These are phyloP conservation scores for Lasiodiplodia citricola DNA, from an alignment of 2,329 filamentous ascomycete genomes.

Conservation along the genomic window DNA sequence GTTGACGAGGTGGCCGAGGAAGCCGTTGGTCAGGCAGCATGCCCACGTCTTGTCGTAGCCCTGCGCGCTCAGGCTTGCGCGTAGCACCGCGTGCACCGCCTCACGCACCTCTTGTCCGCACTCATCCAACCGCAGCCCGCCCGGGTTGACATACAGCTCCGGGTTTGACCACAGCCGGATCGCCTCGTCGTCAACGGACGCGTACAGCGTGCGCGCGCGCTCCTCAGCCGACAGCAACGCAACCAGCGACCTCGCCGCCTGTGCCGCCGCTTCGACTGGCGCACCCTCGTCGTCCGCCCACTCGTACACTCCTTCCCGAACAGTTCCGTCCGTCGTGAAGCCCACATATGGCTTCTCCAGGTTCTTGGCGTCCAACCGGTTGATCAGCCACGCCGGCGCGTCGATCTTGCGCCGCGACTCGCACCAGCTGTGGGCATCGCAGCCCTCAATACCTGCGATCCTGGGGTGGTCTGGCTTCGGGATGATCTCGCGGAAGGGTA, in stretches of 20 bases:
- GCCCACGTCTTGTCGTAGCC: conserved; percentile 72
- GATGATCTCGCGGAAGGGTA: conserved; percentile 29
- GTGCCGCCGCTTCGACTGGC: conserved; percentile 9
- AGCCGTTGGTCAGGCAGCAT: conserved; percentile 64
- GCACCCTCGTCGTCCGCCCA: conserved; percentile 25
- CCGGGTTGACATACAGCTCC: conserved; percentile 28
- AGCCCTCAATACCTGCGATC: conserved; percentile 26
- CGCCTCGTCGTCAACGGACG: conserved; percentile 13
- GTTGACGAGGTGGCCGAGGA: conserved; percentile 71
- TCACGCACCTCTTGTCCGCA: not conserved
- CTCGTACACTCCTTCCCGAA: conserved; percentile 32
- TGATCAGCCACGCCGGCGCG: conserved; percentile 66
- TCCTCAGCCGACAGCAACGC: conserved; percentile 4
- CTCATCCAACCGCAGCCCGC: conserved; percentile 27
- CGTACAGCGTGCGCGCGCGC: not conserved
- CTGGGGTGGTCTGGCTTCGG: conserved; percentile 24
- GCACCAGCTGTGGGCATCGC: conserved; percentile 27
- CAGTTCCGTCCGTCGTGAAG: conserved; percentile 68
- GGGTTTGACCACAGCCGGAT: conserved; percentile 28
- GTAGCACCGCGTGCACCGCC: conserved; percentile 57
- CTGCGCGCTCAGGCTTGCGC: conserved; percentile 67
- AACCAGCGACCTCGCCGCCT: conserved; percentile 12
- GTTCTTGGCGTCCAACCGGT: conserved; percentile 45
- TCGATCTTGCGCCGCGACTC: conserved; percentile 30
- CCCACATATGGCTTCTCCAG: conserved; percentile 71